Base-by-base conservation (phyloP, 768 basidiomycete species). In the Lactarius sanguifluus region DNA sequence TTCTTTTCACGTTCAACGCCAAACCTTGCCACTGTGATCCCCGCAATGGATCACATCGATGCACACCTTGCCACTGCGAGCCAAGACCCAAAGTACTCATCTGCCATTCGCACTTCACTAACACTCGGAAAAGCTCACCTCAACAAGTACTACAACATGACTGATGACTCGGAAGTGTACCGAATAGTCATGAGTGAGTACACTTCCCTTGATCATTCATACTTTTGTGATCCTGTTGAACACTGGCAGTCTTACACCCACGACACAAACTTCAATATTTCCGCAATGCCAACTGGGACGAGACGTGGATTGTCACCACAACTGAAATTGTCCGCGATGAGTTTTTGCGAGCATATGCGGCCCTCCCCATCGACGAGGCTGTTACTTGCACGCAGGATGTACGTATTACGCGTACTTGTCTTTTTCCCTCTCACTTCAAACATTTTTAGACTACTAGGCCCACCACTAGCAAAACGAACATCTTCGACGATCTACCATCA, bases 211-310 rank as follows among this genome's bases (percentile, higher is more conserved):
- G 12, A 36, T 36, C 7, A 8, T 36, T 36, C 12, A 9, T 36
- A 10, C 12, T 36, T 10, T 1, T 36, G 1, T 12, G 12, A 9
- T 36, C 12, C 10, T 12, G 36, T 36, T 36, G 36, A 2, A 12
- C n/a, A n/a, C n/a, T n/a, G n/a, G n/a, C 40, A 80, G 78, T 79
- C 23, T 74, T 79, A 13, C 76, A 79, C 65, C 78, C 77, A 2
- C 63, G 66, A 0, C 71, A 77, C 72, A 79, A 79, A 69, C 72
- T 79, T 3, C 61, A 65, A 16, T 80, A 80, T 64, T 78, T 80
- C 65, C 64, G 70, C 20, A 64, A 65, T 1, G 65, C 70, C 3
- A 57, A 67, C 2, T 79, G 79, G 79, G 64, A 72, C 6, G 23
- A 63, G 0, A 59, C 63, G 5, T 80, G 77, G 77, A 75, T 79